phyloP scores from a whole-genome alignment of 257 asterid genomes.

The Solanum etuberosum region DNA sequence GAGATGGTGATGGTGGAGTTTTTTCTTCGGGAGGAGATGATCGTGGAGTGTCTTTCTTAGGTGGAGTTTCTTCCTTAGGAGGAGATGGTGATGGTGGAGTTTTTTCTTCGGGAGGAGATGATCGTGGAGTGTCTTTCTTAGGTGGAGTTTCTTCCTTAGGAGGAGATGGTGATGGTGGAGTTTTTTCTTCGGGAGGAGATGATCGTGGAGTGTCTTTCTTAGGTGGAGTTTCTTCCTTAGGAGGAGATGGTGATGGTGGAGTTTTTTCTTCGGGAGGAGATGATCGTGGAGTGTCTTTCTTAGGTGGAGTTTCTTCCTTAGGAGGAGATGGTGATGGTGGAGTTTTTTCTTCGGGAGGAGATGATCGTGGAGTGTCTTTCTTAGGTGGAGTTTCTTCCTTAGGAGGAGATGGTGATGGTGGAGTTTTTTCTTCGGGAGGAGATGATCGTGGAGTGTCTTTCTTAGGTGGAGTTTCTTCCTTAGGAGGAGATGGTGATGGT shows the following conservation, averaged over 20 bases:
- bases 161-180: rapidly evolving
- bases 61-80: background rate
- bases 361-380: background rate
- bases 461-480: background rate
- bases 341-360: background rate
- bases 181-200: background rate
- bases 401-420: too few relatives aligned
- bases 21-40: too few relatives aligned
- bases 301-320: background rate
- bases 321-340: background rate
- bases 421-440: background rate
- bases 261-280: background rate
- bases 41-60: too few relatives aligned
- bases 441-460: too few relatives aligned
- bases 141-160: background rate
- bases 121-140: rapidly evolving
- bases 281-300: too few relatives aligned
- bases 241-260: background rate
- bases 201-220: background rate
- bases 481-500: background rate
- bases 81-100: background rate
- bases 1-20: too few relatives aligned
- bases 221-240: background rate
- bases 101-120: background rate
- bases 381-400: background rate